Percentiles rank a stretch among this genome's conserved stretches.
These are phyloP conservation scores for Fraxinus albicans DNA, from an alignment of 305 asterid genomes.

Conservation along the genomic window DNA sequence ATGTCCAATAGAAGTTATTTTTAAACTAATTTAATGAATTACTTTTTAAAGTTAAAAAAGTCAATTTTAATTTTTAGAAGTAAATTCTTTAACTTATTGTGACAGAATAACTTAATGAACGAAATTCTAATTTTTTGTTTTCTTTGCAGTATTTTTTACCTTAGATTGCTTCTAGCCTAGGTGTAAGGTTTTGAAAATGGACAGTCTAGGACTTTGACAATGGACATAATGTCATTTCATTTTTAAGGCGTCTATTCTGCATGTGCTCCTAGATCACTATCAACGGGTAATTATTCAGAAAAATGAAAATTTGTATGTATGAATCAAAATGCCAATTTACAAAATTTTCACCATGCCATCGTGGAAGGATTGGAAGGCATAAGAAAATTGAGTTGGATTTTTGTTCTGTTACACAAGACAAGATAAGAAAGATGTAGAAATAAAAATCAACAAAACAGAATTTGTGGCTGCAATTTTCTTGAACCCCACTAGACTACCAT, in stretches of 20 bases:
- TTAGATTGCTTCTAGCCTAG: background rate
- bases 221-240: slow-evolving; percentile 13
- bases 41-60: too few relatives aligned
- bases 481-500: slow-evolving; percentile 44
- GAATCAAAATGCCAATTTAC: background rate
- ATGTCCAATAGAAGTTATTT: background rate
- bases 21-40: background rate
- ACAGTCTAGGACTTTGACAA: background rate
- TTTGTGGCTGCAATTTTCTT: slow-evolving; percentile 60
- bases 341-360: slow-evolving; percentile 39
- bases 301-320: slow-evolving; percentile 15
- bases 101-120: background rate
- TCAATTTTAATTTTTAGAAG: background rate
- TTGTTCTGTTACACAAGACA: slow-evolving; percentile 27
- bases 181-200: background rate
- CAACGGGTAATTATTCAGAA: slow-evolving; percentile 36
- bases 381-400: slow-evolving; percentile 27
- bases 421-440: slow-evolving; percentile 39
- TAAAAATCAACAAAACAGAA: slow-evolving; percentile 41
- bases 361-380: slow-evolving; percentile 28
- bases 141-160: background rate
- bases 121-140: too few relatives aligned
- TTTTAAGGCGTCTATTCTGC: slow-evolving; percentile 1
- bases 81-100: background rate
- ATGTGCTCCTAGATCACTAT: slow-evolving; percentile 31